Evolutionary conservation across 2,329 filamentous ascomycete genomes (phyloP).

Genomic region (Apiospora malaysiana): DNA sequence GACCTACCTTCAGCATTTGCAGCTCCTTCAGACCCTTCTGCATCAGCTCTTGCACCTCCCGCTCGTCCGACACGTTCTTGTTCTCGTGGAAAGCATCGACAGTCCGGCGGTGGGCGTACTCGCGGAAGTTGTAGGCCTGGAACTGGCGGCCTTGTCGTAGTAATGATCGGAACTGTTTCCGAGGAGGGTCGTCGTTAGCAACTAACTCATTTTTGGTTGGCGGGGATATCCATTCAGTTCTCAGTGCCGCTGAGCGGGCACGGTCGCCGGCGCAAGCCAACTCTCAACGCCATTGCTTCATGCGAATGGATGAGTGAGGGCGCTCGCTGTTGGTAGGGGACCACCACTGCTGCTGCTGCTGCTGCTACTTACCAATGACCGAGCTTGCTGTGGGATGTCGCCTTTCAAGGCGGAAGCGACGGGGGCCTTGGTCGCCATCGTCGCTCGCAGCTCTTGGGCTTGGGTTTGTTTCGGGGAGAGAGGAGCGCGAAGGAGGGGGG

Average conservation of each 20-base stretch:
- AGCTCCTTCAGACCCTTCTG: slow-evolving; percentile 88
- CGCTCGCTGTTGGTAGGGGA: background rate
- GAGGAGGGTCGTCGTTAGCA: background rate
- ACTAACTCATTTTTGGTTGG: slow-evolving; percentile 22
- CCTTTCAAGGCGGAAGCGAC: slow-evolving; percentile 50
- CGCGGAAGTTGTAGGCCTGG: slow-evolving; percentile 94
- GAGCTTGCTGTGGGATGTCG: slow-evolving; percentile 62
- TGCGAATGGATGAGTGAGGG: background rate
- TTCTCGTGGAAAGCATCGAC: slow-evolving; percentile 89
- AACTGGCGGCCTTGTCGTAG: slow-evolving; percentile 88
- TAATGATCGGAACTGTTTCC: slow-evolving; percentile 82
- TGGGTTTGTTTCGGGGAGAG: background rate
- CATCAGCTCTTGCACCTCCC: slow-evolving; percentile 84
- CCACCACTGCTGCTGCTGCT: slow-evolving; percentile 9
- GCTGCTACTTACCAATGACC: slow-evolving; percentile 55
- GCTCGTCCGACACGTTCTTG: slow-evolving; percentile 72
- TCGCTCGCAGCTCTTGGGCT: slow-evolving; percentile 6
- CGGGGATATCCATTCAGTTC: slow-evolving; percentile 23
- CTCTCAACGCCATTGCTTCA: background rate
- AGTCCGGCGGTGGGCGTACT: slow-evolving; percentile 92
- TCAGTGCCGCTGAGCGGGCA: background rate
- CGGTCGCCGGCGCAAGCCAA: background rate
- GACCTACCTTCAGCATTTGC: slow-evolving; percentile 83
- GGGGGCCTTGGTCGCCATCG: slow-evolving; percentile 16
- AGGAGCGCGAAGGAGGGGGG: background rate